Conservation (phyloP, 116 monocot genomes). For the Papilionanthe hybrid region DNA sequence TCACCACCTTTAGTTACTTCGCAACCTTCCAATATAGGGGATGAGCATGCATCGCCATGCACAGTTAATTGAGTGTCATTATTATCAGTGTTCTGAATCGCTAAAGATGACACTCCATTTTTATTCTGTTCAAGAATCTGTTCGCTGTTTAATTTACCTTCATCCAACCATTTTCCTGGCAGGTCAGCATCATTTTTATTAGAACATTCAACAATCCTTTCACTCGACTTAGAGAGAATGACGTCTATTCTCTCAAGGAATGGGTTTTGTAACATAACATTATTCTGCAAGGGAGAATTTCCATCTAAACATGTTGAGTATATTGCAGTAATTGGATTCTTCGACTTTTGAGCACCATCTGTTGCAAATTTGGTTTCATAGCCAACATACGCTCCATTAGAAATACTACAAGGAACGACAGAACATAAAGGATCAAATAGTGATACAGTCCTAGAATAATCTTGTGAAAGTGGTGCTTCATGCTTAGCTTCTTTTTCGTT, state of each 20-base stretch:
- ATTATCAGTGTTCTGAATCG: conserved; percentile 4
- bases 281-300: conserved; percentile 7
- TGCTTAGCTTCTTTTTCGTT: conserved; percentile 10
- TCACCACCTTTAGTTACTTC: conserved; percentile 9
- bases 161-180: not conserved
- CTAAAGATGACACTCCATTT: not conserved
- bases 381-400: conserved; percentile 19
- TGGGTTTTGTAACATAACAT: conserved; percentile 7
- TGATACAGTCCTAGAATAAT: conserved; percentile 17
- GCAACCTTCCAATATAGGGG: conserved; percentile 23
- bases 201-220: not conserved
- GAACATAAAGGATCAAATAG: conserved; percentile 67
- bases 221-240: conserved; percentile 5
- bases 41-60: conserved; percentile 20
- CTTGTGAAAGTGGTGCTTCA: conserved; percentile 28
- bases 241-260: conserved; percentile 2
- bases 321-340: conserved; percentile 2
- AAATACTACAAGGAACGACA: conserved; percentile 71
- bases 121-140: conserved; percentile 4
- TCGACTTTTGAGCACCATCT: conserved; percentile 9
- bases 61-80: conserved; percentile 4
- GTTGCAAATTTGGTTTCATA: not conserved
- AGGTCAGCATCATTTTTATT: not conserved
- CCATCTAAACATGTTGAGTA: conserved; percentile 11
- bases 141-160: conserved; percentile 2